A percentile compares a stretch with the other conserved stretches of the same genome.
phyloP scores from a whole-genome alignment of 2,329 filamentous ascomycete genomes.

The Fonsecaea multimorphosa region DNA sequence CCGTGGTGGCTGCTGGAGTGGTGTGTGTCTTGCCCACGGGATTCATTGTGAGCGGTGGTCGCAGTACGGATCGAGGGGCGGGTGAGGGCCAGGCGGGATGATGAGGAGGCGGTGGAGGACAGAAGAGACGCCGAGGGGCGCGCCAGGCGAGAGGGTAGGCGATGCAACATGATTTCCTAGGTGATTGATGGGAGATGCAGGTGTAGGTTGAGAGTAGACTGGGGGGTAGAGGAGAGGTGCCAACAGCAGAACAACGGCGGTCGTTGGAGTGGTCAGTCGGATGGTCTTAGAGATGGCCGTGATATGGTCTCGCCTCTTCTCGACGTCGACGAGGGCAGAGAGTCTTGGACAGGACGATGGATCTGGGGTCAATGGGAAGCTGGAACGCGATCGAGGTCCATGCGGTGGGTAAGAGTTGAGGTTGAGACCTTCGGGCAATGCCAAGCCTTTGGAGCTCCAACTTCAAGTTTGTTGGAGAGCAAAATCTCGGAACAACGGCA shows the following conservation, averaged over 20 bases:
- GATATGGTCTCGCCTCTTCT: neutral
- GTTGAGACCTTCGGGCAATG: neutral
- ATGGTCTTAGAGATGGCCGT: neutral
- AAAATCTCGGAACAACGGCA: constrained; percentile 14
- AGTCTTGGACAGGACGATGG: neutral
- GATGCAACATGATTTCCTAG: constrained; percentile 8
- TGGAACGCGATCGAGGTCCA: constrained; percentile 1
- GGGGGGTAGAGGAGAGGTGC: neutral
- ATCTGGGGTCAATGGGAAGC: neutral
- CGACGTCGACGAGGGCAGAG: neutral
- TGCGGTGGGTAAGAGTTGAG: constrained; percentile 10
- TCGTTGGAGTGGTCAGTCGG: neutral
- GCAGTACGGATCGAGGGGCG: constrained; percentile 18
- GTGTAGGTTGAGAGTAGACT: no score
- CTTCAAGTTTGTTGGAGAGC: neutral
- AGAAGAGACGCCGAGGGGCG: constrained; percentile 6
- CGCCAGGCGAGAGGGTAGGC: constrained; percentile 15
- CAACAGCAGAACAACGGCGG: neutral
- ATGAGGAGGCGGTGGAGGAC: neutral
- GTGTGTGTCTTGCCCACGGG: constrained; percentile 19
- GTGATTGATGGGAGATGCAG: neutral
- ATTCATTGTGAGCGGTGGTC: constrained; percentile 18
- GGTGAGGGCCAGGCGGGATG: constrained; percentile 6
- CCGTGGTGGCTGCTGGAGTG: constrained; percentile 22
- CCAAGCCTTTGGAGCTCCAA: constrained; percentile 20